phyloP scores from a whole-genome alignment of 148 eudicot species.

The Camellia granthamiana region DNA sequence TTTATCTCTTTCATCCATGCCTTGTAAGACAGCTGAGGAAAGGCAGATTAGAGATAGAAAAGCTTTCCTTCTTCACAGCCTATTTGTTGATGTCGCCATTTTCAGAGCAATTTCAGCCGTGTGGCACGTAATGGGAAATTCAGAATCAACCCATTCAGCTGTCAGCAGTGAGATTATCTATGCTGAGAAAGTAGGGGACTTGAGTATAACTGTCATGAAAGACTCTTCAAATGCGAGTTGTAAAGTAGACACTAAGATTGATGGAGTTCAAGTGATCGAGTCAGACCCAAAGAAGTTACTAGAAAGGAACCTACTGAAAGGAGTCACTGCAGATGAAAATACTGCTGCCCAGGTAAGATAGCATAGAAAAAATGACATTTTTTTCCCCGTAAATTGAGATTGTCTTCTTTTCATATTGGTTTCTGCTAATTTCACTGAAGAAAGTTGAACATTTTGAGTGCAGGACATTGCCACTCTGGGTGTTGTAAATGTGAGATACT shows the following conservation, averaged over 20 bases:
- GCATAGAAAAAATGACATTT: background rate
- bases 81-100: conserved; percentile 96
- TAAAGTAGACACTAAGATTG: conserved; percentile 93
- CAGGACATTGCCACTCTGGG: conserved; percentile 95
- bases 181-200: conserved; percentile 73
- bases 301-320: conserved; percentile 88
- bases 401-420: background rate
- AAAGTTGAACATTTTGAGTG: conserved; percentile 21
- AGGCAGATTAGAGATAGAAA: conserved; percentile 91
- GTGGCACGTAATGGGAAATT: conserved; percentile 52
- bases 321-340: conserved; percentile 98
- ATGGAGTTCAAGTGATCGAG: conserved; percentile 78
- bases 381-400: background rate
- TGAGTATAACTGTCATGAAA: conserved; percentile 58
- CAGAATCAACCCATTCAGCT: conserved; percentile 28
- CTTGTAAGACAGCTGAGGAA: conserved; percentile 95
- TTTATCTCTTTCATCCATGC: conserved; percentile 80
- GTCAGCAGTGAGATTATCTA: conserved; percentile 40
- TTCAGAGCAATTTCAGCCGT: conserved; percentile 73
- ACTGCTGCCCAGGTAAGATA: conserved; percentile 96
- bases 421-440: background rate
- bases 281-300: conserved; percentile 52
- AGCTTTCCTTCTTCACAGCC: conserved; percentile 91
- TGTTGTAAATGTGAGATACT: conserved; percentile 71
- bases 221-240: conserved; percentile 80